phyloP scores from a whole-genome alignment of 1,284 basidiomycete species.

The Sphagnurus paluster region DNA sequence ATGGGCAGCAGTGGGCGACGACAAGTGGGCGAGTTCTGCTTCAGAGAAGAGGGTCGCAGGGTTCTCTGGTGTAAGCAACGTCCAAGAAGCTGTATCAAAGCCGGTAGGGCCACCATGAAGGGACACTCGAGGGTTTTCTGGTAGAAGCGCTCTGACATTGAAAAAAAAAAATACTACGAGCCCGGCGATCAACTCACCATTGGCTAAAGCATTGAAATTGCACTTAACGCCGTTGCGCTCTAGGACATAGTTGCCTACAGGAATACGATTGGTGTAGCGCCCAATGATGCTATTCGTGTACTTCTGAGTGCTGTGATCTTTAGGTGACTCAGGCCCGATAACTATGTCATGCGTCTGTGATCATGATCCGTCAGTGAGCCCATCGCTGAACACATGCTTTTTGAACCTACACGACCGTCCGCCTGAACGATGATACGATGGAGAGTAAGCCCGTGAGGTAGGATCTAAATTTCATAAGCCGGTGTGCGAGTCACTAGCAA shows the following conservation, averaged over 20 bases:
- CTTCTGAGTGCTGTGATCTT: constrained; percentile 58
- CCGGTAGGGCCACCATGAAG: constrained; percentile 71
- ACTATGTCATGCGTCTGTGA: constrained; percentile 73
- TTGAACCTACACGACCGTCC: constrained; percentile 53
- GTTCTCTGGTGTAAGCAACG: constrained; percentile 38
- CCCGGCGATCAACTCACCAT: constrained; percentile 40
- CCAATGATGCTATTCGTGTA: constrained; percentile 75
- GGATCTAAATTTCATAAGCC: constrained; percentile 54
- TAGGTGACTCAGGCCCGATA: constrained; percentile 65
- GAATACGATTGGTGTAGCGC: constrained; percentile 70
- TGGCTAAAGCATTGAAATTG: constrained; percentile 48
- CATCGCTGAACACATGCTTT: too few species aligned
- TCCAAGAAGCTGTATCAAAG: constrained; percentile 60
- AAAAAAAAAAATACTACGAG: constrained; percentile 1
- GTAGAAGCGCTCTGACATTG: constrained; percentile 6
- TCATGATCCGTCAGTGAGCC: too few species aligned
- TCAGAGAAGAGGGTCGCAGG: constrained; percentile 55
- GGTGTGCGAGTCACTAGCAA: constrained; percentile 7
- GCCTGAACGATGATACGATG: constrained; percentile 65
- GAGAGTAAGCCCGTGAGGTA: constrained; percentile 67
- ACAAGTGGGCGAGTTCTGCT: constrained; percentile 49
- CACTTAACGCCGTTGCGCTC: constrained; percentile 54
- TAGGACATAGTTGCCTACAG: constrained; percentile 53
- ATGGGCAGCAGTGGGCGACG: constrained; percentile 32
- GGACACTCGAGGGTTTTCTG: constrained; percentile 63